Evolutionary conservation across 208 protist species (phyloP).

Genomic region (Trypanosoma grayi): DNA sequence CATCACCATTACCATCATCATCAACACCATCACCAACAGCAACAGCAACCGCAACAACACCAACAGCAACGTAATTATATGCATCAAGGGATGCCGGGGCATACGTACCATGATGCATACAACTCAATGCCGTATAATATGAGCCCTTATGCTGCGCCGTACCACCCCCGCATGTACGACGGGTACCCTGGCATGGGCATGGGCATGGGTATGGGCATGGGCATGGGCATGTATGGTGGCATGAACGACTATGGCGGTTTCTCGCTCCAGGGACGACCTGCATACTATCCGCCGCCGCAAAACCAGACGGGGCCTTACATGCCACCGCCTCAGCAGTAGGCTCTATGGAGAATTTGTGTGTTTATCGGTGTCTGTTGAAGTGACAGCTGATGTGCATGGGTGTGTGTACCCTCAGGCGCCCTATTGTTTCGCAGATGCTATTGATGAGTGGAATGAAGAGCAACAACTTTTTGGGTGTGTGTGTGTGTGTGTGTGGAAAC

Average conservation of each 20-base stretch:
- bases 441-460: too few relatives aligned
- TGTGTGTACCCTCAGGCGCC: too few relatives aligned
- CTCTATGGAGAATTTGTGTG: background rate
- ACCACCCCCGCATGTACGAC: constrained; percentile 24
- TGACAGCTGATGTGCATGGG: background rate
- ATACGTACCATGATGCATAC: constrained; percentile 24
- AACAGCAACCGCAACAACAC: constrained; percentile 22
- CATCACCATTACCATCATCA: constrained; percentile 27
- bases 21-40: constrained; percentile 27
- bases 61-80: constrained; percentile 31
- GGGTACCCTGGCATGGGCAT: constrained; percentile 27
- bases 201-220: constrained; percentile 17
- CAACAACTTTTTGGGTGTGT: too few relatives aligned
- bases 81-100: constrained; percentile 18
- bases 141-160: constrained; percentile 16
- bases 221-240: constrained; percentile 9
- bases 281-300: constrained; percentile 23
- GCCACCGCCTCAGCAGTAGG: constrained; percentile 1
- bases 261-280: constrained; percentile 13
- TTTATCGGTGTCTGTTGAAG: background rate
- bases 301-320: constrained; percentile 9
- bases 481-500: too few relatives aligned
- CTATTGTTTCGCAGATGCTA: too few relatives aligned
- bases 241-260: constrained; percentile 19
- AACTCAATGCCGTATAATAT: constrained; percentile 13